Percentiles rank a stretch among this genome's conserved stretches.
phyloP scores from a whole-genome alignment of 306 rosid species.

The Macrotyloma uniflorum region DNA sequence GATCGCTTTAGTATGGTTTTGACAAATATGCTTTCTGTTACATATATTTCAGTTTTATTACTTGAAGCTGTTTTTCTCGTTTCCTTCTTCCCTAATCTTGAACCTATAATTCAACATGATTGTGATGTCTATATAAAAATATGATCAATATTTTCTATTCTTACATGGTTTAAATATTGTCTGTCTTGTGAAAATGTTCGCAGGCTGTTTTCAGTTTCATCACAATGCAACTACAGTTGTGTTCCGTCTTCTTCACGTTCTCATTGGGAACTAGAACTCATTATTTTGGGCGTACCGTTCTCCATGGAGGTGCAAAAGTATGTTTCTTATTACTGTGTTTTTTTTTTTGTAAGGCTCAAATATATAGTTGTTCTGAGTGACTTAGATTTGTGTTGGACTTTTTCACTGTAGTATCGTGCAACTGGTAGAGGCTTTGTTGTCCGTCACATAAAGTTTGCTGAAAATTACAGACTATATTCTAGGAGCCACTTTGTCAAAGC shows the following conservation, averaged over 20 bases:
- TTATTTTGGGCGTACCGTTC: conserved; percentile 96
- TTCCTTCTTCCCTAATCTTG: background rate
- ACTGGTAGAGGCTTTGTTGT: conserved; percentile 99
- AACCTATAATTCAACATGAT: background rate
- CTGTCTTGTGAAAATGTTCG: conserved; percentile 36
- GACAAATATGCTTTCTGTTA: background rate
- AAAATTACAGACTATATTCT: conserved; percentile 90
- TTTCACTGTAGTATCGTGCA: conserved; percentile 85
- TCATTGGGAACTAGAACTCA: conserved; percentile 96
- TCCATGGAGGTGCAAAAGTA: conserved; percentile 98
- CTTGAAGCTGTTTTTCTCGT: background rate
- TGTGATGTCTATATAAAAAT: conserved; percentile 1
- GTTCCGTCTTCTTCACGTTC: conserved; percentile 98
- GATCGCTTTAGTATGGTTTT: background rate
- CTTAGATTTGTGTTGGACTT: conserved; percentile 13
- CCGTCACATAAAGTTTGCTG: conserved; percentile 94
- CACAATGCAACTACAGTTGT: conserved; percentile 96
- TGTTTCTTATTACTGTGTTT: conserved; percentile 17
- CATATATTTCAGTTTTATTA: conserved; percentile 13
- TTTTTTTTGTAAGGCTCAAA: background rate
- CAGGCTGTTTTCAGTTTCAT: conserved; percentile 97
- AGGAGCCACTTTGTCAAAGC: conserved; percentile 98
- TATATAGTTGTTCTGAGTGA: conserved; percentile 9
- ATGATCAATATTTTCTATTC: background rate
- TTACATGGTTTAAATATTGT: conserved; percentile 15